Evolutionary conservation across 1,284 basidiomycete species (phyloP).

Genomic region (Moesziomyces antarcticus): DNA sequence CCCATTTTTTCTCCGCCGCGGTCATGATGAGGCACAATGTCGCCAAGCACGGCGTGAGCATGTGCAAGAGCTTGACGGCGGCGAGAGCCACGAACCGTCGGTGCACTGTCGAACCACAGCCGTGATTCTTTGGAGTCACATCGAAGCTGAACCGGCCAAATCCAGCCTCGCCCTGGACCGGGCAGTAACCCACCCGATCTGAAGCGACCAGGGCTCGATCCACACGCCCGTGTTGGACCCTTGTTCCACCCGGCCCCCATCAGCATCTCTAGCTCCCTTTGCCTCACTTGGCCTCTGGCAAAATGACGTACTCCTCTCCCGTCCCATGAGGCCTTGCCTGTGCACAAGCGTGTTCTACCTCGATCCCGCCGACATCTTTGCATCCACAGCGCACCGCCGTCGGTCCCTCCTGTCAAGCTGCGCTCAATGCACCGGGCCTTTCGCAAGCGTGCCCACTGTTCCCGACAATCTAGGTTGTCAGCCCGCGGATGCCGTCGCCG

Average conservation of each 20-base stretch:
- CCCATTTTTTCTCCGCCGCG: too few species aligned
- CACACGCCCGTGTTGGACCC: conserved; percentile 23
- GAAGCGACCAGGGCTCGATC: conserved; percentile 17
- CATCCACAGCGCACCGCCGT: conserved; percentile 9
- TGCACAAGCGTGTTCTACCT: neutral
- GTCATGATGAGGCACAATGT: too few species aligned
- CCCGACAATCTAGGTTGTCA: neutral
- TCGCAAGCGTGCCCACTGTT: neutral
- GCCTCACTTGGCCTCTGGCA: neutral
- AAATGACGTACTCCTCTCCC: conserved; percentile 24
- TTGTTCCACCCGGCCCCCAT: conserved; percentile 12
- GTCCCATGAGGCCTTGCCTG: neutral
- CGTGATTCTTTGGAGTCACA: too few species aligned
- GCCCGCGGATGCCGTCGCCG: too few species aligned
- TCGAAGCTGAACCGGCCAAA: conserved; percentile 7
- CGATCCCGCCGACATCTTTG: conserved; percentile 3
- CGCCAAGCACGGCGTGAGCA: too few species aligned
- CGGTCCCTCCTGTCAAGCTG: conserved; percentile 1
- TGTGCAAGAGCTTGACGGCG: neutral
- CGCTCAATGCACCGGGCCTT: neutral
- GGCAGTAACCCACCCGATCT: conserved; percentile 1
- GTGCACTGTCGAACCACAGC: too few species aligned
- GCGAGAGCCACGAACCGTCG: too few species aligned
- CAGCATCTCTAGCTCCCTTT: neutral
- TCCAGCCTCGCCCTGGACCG: conserved; percentile 3